Base-by-base conservation (phyloP, 768 basidiomycete genomes). In the Suillus subluteus region DNA sequence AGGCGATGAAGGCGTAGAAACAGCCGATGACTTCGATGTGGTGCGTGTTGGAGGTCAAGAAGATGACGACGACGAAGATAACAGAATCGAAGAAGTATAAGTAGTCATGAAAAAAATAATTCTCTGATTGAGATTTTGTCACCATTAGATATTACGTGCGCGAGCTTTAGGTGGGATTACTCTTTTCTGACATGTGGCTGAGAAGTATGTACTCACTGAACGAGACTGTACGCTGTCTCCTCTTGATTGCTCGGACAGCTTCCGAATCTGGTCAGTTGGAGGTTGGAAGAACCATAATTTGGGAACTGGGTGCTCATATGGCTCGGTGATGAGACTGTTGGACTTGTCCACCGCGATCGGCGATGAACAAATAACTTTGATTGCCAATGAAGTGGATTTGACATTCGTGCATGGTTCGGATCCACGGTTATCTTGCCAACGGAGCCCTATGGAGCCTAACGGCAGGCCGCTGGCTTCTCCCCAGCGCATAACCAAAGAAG, bases 51-150 rank as follows among this genome's bases (percentile, higher is more conserved):
- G 69, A 52, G 72, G 68, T 72, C 65, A 71, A 64, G 71, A 73
- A 71, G 74, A 67, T 63, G 71, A 74, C 71, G 74, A 66, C 13
- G 73, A 89, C 58, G 91, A 91, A 66, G 92, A 94, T 72, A 81
- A 85, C 73, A 86, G 80, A 71, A 92, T 95, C 64, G 86, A 91
- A 67, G 94, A 94, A 78, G 84, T 95, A 55, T 94, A 52, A 32
- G 52, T 52, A 83, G 75, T 43, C 18, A 3, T 30, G 26, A 61
- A 58, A 56, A 58, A 12, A 32, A 21, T 16, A 40, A 41, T 30
- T 61, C 26, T 26, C 38, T 61, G 26, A 61, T 41, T 55, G 40
- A 38, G 38, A 18, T 43, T 30, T 30, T 43, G 12, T 61, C 26
- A 61, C 23, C 21, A 43, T 30, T 30, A 43, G 11, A 61, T 61